These are phyloP conservation scores for Alternaria brassicae DNA, from an alignment of 2,329 filamentous ascomycete species.

Conservation along the genomic window DNA sequence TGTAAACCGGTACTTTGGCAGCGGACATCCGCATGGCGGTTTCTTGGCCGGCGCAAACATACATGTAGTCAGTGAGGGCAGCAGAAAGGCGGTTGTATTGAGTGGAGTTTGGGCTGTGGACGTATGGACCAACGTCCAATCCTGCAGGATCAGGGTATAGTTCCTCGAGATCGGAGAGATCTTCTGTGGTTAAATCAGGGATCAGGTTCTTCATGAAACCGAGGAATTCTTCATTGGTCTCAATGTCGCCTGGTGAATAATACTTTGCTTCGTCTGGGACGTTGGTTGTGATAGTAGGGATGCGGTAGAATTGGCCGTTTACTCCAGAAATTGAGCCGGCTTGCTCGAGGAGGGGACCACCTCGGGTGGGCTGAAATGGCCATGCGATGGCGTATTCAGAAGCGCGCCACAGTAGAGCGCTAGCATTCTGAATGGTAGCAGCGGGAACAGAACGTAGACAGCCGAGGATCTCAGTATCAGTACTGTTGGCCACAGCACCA, in stretches of 20 bases:
- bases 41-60: conserved; percentile 56
- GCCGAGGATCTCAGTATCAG: conserved; percentile 42
- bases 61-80: conserved; percentile 54
- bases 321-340: conserved; percentile 48
- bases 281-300: conserved; percentile 40
- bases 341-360: conserved; percentile 54
- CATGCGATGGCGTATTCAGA: conserved; percentile 52
- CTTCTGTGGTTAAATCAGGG: conserved; percentile 23
- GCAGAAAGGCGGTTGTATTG: conserved; percentile 56
- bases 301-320: conserved; percentile 33
- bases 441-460: conserved; percentile 52
- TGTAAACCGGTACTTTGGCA: conserved; percentile 41
- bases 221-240: conserved; percentile 45
- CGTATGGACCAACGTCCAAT: conserved; percentile 41
- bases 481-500: conserved; percentile 24
- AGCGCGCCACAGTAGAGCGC: conserved; percentile 42
- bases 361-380: conserved; percentile 56
- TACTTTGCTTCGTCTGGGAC: conserved; percentile 44
- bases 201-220: conserved; percentile 34
- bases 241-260: conserved; percentile 35
- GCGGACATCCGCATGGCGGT: conserved; percentile 51
- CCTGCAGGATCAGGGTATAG: conserved; percentile 36
- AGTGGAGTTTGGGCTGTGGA: conserved; percentile 52
- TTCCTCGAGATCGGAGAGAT: conserved; percentile 27
- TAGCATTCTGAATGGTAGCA: conserved; percentile 46